Conservation (phyloP, 139 green algal species). For the Chlamydomonas urium region DNA sequence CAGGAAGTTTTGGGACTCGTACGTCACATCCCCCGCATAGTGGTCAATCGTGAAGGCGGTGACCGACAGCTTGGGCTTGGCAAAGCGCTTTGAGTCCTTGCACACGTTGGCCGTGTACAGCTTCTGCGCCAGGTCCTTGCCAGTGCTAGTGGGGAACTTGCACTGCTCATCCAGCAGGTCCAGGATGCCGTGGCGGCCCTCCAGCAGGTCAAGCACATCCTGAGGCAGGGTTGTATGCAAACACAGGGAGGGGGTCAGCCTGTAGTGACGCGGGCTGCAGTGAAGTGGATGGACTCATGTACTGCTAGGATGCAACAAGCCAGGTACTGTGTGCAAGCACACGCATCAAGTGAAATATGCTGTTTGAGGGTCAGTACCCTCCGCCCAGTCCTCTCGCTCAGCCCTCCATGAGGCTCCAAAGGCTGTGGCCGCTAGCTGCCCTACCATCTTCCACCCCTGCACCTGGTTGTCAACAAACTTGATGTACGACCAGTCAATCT, state of each 20-base stretch:
- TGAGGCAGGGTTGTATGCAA: slow-evolving; percentile 73
- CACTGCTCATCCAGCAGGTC: slow-evolving; percentile 94
- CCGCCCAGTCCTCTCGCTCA: too few species aligned
- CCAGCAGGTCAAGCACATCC: slow-evolving; percentile 97
- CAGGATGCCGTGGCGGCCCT: slow-evolving; percentile 84
- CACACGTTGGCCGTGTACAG: slow-evolving; percentile 66
- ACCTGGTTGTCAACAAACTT: slow-evolving; percentile 60
- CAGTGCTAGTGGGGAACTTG: slow-evolving; percentile 38
- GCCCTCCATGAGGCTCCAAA: too few species aligned
- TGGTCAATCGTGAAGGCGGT: slow-evolving; percentile 93
- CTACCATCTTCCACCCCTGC: too few species aligned
- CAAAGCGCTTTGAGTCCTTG: slow-evolving; percentile 68
- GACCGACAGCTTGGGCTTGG: slow-evolving; percentile 77
- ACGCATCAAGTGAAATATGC: too few species aligned
- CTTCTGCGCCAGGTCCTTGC: slow-evolving; percentile 55
- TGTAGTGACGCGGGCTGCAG: too few species aligned
- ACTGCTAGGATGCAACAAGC: too few species aligned
- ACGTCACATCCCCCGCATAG: slow-evolving; percentile 88
- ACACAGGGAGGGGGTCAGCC: too few species aligned
- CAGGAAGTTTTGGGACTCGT: slow-evolving; percentile 72
- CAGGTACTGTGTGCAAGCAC: too few species aligned
- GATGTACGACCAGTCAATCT: slow-evolving; percentile 98
- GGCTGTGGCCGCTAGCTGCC: too few species aligned
- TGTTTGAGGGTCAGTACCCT: too few species aligned
- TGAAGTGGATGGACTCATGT: background rate